These are phyloP conservation scores for Penicillium goetzii DNA, from an alignment of 495 filamentous ascomycete species.

Conservation along the genomic window DNA sequence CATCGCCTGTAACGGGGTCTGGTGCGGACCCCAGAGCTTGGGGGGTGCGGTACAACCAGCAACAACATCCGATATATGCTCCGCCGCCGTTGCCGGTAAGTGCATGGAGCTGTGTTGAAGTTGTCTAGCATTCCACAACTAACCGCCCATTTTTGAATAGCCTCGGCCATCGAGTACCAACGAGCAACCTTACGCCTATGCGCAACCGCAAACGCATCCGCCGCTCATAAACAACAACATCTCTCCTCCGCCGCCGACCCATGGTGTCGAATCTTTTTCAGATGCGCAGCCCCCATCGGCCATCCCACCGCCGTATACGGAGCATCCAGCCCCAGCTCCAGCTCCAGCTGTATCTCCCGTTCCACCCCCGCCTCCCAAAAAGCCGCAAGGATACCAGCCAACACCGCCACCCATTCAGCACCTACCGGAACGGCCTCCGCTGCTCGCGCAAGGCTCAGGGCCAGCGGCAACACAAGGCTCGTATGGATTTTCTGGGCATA, in stretches of 20 bases:
- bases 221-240: constrained; percentile 24
- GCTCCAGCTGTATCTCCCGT: constrained; percentile 29
- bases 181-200: constrained; percentile 28
- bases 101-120: neutral
- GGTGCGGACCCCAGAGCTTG: constrained; percentile 43
- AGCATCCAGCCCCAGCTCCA: constrained; percentile 29
- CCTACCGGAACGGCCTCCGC: constrained; percentile 20
- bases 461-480: constrained; percentile 27
- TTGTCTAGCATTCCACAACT: constrained; percentile 1
- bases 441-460: constrained; percentile 26
- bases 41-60: constrained; percentile 52
- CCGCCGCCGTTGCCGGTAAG: constrained; percentile 56
- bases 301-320: constrained; percentile 29
- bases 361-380: constrained; percentile 48
- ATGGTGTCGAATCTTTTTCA: constrained; percentile 24
- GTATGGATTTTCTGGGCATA: constrained; percentile 20
- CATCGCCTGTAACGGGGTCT: constrained; percentile 29
- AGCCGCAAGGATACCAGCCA: constrained; percentile 40
- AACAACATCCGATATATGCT: constrained; percentile 33
- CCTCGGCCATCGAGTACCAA: constrained; percentile 47
- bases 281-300: constrained; percentile 28
- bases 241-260: constrained; percentile 16
- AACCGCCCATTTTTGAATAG: constrained; percentile 25
- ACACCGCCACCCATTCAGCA: constrained; percentile 26
- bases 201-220: constrained; percentile 26